phyloP scores from a whole-genome alignment of 2,329 filamentous ascomycete species.

The Amauroascus niger region DNA sequence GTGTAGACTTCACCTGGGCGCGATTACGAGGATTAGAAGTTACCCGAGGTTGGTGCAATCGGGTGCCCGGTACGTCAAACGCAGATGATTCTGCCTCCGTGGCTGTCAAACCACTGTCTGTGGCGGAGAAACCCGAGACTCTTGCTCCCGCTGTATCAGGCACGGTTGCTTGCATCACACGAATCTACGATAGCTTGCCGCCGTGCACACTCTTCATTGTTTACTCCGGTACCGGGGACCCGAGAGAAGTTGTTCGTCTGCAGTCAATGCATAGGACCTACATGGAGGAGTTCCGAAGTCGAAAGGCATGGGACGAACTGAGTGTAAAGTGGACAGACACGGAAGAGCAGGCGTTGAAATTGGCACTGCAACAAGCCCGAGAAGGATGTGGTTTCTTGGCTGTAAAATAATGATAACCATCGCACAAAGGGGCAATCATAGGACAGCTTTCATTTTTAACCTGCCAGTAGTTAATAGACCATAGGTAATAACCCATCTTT shows the following conservation, averaged over 20 bases:
- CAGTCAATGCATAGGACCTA: conserved; percentile 48
- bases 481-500: no score
- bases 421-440: no score
- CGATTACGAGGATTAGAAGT: conserved; percentile 53
- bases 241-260: conserved; percentile 46
- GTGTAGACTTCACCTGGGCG: conserved; percentile 55
- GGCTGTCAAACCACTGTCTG: conserved; percentile 23
- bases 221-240: conserved; percentile 56
- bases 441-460: no score
- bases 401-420: conserved; percentile 41
- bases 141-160: conserved; percentile 41
- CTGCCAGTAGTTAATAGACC: no score
- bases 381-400: conserved; percentile 50
- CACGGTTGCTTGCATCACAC: conserved; percentile 44
- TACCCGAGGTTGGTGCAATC: conserved; percentile 51
- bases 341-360: conserved; percentile 51
- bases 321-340: conserved; percentile 55
- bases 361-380: conserved; percentile 48
- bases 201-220: conserved; percentile 52
- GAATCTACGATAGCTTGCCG: conserved; percentile 48
- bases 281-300: conserved; percentile 48
- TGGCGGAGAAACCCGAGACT: conserved; percentile 17
- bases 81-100: conserved; percentile 29
- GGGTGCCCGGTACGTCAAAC: conserved; percentile 40
- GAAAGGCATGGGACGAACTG: conserved; percentile 53